Base-by-base conservation (phyloP, 1,284 basidiomycete genomes). In the Wolfiporia cocos region DNA sequence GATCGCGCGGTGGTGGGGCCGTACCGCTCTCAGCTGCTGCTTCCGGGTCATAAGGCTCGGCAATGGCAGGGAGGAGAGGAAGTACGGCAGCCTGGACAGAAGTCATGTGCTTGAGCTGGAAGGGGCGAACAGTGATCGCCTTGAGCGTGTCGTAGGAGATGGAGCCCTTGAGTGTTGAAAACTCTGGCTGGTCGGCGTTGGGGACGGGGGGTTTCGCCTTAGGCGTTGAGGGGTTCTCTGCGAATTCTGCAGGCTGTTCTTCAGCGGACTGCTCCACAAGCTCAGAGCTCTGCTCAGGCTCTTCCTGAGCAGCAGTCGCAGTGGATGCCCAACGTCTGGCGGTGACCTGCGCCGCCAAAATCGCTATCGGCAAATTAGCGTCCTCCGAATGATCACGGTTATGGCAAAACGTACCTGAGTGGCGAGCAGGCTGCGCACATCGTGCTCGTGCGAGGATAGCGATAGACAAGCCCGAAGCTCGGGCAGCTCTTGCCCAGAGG, bases 81-180 rank as follows among this genome's bases (percentile, higher is more conserved):
- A 94, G 70, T 5, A 98, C 91, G 39, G 80, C 74, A 17, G 80
- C 74, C 64, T 98, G 95, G 0, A 98, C 93, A 10, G 81, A 65
- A 2, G 87, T 86, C 91, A 97, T 93, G 39, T 72, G 67, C 11
- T 63, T 71, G 49, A 92, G 78, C 18, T 74, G 69, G 72, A 93
- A 88, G 0, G 91, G 91, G 28, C 66, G 68, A 36, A 65, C 58
- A 0, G 74, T 83, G 43, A 93, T 70, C 5, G 88, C 82, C 48
- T 73, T 70, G 24, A 88, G 65, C 0, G 83, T 80, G 5, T 68
- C 57, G 15, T 58, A 47, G 38, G 65, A 59, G 46, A 83, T 51
- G 15, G 56, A 56, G 19, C 61, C 67, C 49, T 69, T 59, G 19
- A 83, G 59, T 12, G 64, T 57, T 19, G 53, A 42, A 58, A 81